A percentile compares a stretch with the other conserved stretches of the same genome.
phyloP scores from a whole-genome alignment of 768 basidiomycete genomes.

The Lepiota brunneoincarnata region DNA sequence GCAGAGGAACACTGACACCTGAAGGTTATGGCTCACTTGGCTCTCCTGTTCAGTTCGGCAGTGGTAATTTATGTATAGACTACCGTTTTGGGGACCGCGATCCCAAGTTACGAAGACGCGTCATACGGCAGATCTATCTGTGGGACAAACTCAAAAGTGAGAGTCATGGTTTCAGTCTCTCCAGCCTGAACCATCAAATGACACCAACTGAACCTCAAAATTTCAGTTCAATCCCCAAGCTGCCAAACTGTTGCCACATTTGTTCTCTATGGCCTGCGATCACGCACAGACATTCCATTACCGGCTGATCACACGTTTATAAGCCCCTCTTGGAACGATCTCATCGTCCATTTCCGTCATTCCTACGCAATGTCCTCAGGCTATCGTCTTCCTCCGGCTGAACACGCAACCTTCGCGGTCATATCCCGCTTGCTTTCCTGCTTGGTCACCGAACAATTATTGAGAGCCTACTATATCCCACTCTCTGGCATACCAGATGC shows the following conservation, averaged over 20 bases:
- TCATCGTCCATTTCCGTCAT: background rate
- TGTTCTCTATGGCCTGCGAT: background rate
- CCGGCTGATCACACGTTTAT: slow-evolving; percentile 13
- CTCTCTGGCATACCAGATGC: slow-evolving; percentile 19
- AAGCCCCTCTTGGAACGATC: slow-evolving; percentile 15
- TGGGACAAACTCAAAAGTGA: background rate
- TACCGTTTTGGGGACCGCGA: slow-evolving; percentile 4
- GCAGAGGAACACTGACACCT: too few relatives aligned
- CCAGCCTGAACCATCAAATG: slow-evolving; percentile 5
- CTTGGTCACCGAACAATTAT: slow-evolving; percentile 45
- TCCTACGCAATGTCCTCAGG: slow-evolving; percentile 32
- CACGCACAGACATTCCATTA: background rate
- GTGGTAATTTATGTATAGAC: background rate
- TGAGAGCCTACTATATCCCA: slow-evolving; percentile 40
- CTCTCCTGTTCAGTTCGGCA: background rate
- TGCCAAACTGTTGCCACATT: slow-evolving; percentile 5
- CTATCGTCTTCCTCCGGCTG: slow-evolving; percentile 28
- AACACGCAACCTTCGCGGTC: slow-evolving; percentile 44
- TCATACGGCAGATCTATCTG: slow-evolving; percentile 11
- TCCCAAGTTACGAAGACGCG: slow-evolving; percentile 1
- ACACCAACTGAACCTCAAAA: background rate
- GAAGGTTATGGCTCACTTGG: too few relatives aligned
- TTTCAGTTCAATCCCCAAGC: background rate
- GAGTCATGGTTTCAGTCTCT: slow-evolving; percentile 10
- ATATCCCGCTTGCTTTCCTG: slow-evolving; percentile 46